Percentiles rank a stretch among this genome's conserved stretches.
Conservation (phyloP, 805 yeast genomes). For the Wickerhamiella spandovensis region DNA sequence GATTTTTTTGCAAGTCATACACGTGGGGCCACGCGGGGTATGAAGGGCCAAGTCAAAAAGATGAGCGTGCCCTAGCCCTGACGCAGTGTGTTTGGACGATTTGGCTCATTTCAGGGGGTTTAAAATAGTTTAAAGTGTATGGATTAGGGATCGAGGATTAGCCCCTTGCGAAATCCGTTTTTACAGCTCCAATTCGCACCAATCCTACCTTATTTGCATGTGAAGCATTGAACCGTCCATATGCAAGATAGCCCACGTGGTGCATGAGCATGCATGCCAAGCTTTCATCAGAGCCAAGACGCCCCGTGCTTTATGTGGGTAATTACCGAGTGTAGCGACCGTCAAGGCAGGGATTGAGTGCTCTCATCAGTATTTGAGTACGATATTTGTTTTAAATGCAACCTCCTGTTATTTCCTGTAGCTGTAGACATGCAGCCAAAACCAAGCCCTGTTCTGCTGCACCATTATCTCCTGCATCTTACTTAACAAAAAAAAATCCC, state of each 20-base stretch:
- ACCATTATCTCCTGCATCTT: neutral
- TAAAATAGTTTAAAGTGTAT: too few species aligned
- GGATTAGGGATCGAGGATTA: too few species aligned
- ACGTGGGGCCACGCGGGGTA: neutral
- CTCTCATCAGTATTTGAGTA: too few species aligned
- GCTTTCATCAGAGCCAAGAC: neutral
- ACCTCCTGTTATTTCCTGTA: neutral
- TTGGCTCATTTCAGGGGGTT: neutral
- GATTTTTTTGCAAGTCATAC: neutral
- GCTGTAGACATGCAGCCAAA: neutral
- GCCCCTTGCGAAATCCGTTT: too few species aligned
- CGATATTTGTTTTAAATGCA: too few species aligned
- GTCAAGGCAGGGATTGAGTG: neutral
- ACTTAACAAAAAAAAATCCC: neutral
- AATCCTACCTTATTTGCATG: neutral
- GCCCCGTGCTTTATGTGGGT: neutral
- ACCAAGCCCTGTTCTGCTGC: neutral
- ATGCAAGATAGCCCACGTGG: neutral
- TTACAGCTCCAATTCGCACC: too few species aligned
- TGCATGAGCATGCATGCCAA: neutral
- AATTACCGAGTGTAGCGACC: neutral
- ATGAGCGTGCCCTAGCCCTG: neutral
- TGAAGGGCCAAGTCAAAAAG: neutral
- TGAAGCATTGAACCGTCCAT: neutral
- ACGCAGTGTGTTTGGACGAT: neutral